phyloP scores from a whole-genome alignment of 371 early-diverging fungal species.

The Mucor sp. region DNA sequence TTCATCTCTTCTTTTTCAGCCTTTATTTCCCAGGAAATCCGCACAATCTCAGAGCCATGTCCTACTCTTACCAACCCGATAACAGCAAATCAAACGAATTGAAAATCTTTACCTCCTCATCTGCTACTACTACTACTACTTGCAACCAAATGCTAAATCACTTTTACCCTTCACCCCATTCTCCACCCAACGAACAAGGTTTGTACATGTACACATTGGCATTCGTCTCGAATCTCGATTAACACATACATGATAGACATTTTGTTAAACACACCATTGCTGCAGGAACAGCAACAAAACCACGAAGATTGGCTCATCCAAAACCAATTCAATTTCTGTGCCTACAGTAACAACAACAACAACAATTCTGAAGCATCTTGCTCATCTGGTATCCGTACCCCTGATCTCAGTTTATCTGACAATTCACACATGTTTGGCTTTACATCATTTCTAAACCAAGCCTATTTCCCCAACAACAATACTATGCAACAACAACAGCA shows the following conservation, averaged over 20 bases:
- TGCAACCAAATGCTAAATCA: not conserved
- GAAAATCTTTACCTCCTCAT: constrained; percentile 12
- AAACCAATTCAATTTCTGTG: constrained; percentile 6
- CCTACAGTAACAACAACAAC: not conserved
- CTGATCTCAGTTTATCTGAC: constrained; percentile 22
- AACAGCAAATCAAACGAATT: constrained; percentile 10
- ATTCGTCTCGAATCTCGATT: too few relatives aligned
- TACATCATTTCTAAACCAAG: constrained; percentile 9
- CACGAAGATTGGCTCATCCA: constrained; percentile 9
- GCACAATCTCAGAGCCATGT: not conserved
- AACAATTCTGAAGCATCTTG: constrained; percentile 14
- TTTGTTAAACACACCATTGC: not conserved
- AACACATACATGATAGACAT: not conserved
- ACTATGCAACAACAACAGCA: constrained; percentile 3
- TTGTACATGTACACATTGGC: not conserved
- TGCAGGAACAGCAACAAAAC: constrained; percentile 3
- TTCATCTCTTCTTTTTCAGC: not conserved
- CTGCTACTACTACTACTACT: not conserved
- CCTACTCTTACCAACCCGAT: not conserved
- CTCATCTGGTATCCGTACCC: constrained; percentile 24
- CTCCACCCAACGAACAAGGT: constrained; percentile 13
- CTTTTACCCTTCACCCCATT: constrained; percentile 16
- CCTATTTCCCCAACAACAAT: not conserved
- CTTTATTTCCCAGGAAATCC: not conserved
- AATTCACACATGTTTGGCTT: constrained; percentile 2